phyloP scores from a whole-genome alignment of 306 rosid genomes.

The Quercus cerris region DNA sequence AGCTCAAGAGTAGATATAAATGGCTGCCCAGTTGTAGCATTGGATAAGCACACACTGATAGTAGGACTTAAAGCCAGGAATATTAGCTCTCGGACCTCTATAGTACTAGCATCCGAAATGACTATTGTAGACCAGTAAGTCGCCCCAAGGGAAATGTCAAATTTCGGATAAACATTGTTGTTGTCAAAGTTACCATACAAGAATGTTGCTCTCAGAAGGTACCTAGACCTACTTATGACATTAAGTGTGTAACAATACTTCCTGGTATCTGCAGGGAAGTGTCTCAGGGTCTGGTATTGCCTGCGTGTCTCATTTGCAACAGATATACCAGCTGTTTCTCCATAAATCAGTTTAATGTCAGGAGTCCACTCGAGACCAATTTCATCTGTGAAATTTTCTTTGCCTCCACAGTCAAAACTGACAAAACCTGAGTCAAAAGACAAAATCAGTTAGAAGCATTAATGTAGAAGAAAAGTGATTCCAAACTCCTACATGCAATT shows the following conservation, averaged over 20 bases:
- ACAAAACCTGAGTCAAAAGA: slow-evolving; percentile 62
- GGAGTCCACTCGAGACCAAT: slow-evolving; percentile 81
- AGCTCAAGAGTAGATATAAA: slow-evolving; percentile 97
- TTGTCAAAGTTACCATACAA: slow-evolving; percentile 90
- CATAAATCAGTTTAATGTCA: slow-evolving; percentile 49
- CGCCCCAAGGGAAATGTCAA: slow-evolving; percentile 87
- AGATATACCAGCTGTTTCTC: slow-evolving; percentile 53
- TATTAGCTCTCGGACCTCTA: slow-evolving; percentile 71
- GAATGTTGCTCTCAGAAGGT: slow-evolving; percentile 81
- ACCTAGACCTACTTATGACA: slow-evolving; percentile 84
- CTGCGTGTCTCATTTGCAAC: slow-evolving; percentile 67
- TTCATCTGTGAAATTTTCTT: slow-evolving; percentile 60
- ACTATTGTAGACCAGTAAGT: slow-evolving; percentile 93
- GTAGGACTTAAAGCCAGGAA: slow-evolving; percentile 79
- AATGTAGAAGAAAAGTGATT: background rate
- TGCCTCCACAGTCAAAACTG: slow-evolving; percentile 96
- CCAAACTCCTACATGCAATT: background rate
- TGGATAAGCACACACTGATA: slow-evolving; percentile 81
- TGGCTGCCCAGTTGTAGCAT: slow-evolving; percentile 96
- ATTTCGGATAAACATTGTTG: slow-evolving; percentile 85
- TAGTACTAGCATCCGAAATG: slow-evolving; percentile 69
- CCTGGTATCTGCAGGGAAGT: slow-evolving; percentile 86
- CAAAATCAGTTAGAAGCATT: slow-evolving; percentile 4
- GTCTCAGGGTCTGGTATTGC: slow-evolving; percentile 69
- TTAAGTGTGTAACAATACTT: slow-evolving; percentile 82